phyloP scores from a whole-genome alignment of 805 yeast genomes.

The Diddensiella santjacobensis region DNA sequence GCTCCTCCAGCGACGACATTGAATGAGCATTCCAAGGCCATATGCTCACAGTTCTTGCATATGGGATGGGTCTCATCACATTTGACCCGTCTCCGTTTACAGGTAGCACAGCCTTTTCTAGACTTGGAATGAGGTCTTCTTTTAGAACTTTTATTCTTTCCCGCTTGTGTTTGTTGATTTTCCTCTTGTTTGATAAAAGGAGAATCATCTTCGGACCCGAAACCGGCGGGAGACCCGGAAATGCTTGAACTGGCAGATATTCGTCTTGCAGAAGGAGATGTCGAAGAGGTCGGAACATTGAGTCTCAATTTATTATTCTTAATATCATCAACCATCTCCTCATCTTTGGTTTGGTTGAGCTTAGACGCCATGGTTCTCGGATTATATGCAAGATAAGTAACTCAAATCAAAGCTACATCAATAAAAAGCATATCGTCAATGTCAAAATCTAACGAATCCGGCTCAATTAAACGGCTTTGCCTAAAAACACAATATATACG shows the following conservation, averaged over 20 bases:
- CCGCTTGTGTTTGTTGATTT: background rate
- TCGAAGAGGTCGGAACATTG: too few relatives aligned
- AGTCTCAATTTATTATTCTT: too few relatives aligned
- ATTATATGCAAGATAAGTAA: too few relatives aligned
- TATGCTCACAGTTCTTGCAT: constrained; percentile 73
- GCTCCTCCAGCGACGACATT: constrained; percentile 18
- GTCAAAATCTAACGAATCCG: too few relatives aligned
- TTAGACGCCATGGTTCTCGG: too few relatives aligned
- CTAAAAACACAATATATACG: too few relatives aligned
- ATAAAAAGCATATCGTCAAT: too few relatives aligned
- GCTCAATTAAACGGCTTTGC: too few relatives aligned
- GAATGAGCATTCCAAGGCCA: constrained; percentile 63
- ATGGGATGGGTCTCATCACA: constrained; percentile 84
- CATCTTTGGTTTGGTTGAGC: too few relatives aligned
- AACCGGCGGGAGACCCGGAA: background rate
- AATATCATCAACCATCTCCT: too few relatives aligned
- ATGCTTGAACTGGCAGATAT: background rate
- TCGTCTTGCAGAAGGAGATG: background rate
- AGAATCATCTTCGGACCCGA: background rate
- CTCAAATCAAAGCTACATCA: too few relatives aligned
- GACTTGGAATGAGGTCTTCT: constrained; percentile 88
- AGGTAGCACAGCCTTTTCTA: constrained; percentile 82
- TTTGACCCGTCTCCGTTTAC: constrained; percentile 81
- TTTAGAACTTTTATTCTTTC: constrained; percentile 36
- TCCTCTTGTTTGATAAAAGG: background rate